Evolutionary conservation across 495 filamentous ascomycete species (phyloP), one percentile per base, ranked within the genome.

Genomic region (Acidiella bohemica): DNA sequence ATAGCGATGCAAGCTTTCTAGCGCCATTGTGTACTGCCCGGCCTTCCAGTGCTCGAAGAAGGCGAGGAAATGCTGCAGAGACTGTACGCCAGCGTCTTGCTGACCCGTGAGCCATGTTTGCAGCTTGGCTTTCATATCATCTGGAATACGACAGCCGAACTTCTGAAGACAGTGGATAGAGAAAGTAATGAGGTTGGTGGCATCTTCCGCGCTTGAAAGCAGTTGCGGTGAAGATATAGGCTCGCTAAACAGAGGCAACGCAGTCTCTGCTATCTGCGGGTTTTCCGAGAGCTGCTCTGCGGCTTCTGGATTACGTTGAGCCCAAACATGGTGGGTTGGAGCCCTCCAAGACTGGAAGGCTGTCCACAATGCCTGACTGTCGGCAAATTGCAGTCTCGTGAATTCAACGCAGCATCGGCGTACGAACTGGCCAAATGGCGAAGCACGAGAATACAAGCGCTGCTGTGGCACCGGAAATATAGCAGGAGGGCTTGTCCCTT

Each of bases 1-100:
- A 59, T 93, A 96, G 27, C 85, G 78, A 57, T 97, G 88, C 20
- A 97, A 70, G 47, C 79, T 78, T 44, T 97, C 87, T 56, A 95
- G 87, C 0, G 88, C 79, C 0, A 78, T 79, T 10, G 84, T 73
- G 53, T 88, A 93, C 58, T 96, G 88, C 0, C 92, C 92, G 9
- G 85, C 73, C 45, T 75, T 71, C 90, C 86, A 95, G 5, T 84
- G 73, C 55, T 97, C 84, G 25, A 93, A 72, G 59, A 88, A 96
- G 44, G 31, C 28, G 24, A 44, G 11, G 23, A 51, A 51, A 39
- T 51, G 44, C 37, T 47, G 42, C 9, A 51, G 28, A 14, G 43
- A 47, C 22, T 43, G 42, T 4, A 26, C 39, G 10, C 30, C 25
- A 23, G 40, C 26, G 25, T 46, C 41, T n/a, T 22, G 20, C 13